Conservation (phyloP, 2,329 filamentous ascomycete species). For the Aspergillus aculeatinus region DNA sequence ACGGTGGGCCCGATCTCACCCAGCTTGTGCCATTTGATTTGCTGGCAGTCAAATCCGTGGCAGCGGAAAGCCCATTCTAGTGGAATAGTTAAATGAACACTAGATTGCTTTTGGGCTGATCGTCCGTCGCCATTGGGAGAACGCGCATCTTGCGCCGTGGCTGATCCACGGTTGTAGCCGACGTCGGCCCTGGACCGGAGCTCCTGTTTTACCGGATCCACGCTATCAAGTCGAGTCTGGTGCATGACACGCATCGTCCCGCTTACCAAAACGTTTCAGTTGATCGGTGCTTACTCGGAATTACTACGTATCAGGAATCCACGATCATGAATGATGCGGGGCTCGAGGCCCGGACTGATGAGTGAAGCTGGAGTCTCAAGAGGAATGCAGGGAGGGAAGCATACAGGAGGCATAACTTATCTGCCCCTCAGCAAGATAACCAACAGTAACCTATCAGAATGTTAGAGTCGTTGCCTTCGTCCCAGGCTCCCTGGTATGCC, state of each 20-base stretch:
- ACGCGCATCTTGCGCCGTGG: neutral
- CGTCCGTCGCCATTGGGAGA: neutral
- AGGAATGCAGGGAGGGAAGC: neutral
- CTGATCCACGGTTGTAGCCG: neutral
- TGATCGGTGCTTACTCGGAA: neutral
- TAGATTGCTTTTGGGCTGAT: neutral
- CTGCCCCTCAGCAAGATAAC: too few relatives aligned
- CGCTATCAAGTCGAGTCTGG: neutral
- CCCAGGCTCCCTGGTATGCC: neutral
- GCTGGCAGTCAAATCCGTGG: slow-evolving; percentile 18
- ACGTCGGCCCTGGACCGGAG: neutral
- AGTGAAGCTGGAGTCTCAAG: neutral
- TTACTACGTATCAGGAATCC: neutral
- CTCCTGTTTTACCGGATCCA: neutral
- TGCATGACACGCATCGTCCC: neutral
- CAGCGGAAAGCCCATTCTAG: slow-evolving; percentile 11
- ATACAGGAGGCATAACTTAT: neutral
- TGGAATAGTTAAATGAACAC: slow-evolving; percentile 9
- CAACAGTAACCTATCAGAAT: too few relatives aligned
- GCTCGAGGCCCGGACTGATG: neutral
- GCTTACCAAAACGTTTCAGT: neutral
- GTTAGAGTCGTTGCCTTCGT: too few relatives aligned
- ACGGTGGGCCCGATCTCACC: slow-evolving; percentile 7
- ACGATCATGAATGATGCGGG: too few relatives aligned
- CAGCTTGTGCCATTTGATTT: slow-evolving; percentile 5